Evolutionary conservation across 257 asterid species (phyloP).

Genomic region (Eucommia ulmoides): DNA sequence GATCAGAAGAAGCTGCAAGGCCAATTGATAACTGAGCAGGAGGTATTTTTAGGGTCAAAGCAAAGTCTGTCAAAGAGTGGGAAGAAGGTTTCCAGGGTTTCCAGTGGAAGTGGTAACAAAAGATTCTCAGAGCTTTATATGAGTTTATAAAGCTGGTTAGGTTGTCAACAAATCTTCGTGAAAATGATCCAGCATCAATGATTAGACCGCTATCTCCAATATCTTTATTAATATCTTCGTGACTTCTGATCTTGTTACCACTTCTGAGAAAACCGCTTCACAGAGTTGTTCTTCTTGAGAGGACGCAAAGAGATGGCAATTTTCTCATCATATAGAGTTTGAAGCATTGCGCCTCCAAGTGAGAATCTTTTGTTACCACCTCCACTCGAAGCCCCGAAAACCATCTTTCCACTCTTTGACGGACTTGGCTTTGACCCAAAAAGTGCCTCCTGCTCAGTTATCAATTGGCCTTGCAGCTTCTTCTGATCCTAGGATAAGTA

Average conservation of each 20-base stretch:
- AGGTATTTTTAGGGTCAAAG: conserved; percentile 66
- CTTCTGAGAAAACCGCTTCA: too few relatives aligned
- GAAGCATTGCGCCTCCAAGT: conserved; percentile 24
- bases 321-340: conserved; percentile 2
- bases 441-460: conserved; percentile 71
- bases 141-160: too few relatives aligned
- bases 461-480: too few relatives aligned
- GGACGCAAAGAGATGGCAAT: conserved; percentile 53
- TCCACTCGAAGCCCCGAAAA: conserved; percentile 25
- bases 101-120: conserved; percentile 34
- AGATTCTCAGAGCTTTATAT: too few relatives aligned
- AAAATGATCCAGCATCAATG: conserved; percentile 13
- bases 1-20: conserved; percentile 84
- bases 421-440: conserved; percentile 84
- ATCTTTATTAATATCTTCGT: conserved; percentile 29
- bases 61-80: conserved; percentile 66
- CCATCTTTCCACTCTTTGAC: conserved; percentile 45
- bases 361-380: conserved; percentile 27
- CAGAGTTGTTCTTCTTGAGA: conserved; percentile 11
- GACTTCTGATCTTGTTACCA: too few relatives aligned
- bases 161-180: conserved; percentile 16
- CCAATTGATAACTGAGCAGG: conserved; percentile 78
- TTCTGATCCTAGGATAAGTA: conserved; percentile 75
- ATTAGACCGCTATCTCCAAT: conserved; percentile 77
- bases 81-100: conserved; percentile 37